Conservation (phyloP, 345 rosid genomes). For the Viola odorata region DNA sequence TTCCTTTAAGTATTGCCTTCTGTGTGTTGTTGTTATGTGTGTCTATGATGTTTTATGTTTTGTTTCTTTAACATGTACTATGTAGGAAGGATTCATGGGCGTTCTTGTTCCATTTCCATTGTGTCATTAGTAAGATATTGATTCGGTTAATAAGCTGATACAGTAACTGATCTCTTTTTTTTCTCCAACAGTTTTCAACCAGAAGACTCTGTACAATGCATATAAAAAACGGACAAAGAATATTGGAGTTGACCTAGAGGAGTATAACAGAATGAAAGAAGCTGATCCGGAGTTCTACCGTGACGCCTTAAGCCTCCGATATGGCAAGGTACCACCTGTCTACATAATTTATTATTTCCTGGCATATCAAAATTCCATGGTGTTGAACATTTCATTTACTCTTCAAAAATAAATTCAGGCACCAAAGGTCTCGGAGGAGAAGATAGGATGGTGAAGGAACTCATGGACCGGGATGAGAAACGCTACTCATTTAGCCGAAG, state of each 20-base stretch:
- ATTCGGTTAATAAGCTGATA: too few relatives aligned
- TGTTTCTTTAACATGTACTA: too few relatives aligned
- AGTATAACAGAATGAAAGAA: constrained; percentile 92
- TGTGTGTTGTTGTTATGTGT: neutral
- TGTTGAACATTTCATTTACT: too few relatives aligned
- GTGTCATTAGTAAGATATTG: neutral
- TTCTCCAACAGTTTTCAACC: constrained; percentile 65
- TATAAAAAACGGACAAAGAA: constrained; percentile 85
- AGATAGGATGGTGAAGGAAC: constrained; percentile 88
- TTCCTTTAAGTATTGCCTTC: neutral
- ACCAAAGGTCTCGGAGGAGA: constrained; percentile 69
- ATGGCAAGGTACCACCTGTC: constrained; percentile 60
- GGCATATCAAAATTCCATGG: too few relatives aligned
- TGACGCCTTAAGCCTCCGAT: constrained; percentile 85
- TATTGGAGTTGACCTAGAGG: constrained; percentile 64
- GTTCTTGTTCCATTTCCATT: too few relatives aligned
- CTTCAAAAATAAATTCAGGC: constrained; percentile 37
- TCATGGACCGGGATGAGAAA: constrained; percentile 68
- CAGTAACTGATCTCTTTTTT: constrained; percentile 9
- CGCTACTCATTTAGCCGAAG: constrained; percentile 79
- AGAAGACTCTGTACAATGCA: constrained; percentile 77
- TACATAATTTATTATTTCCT: too few relatives aligned
- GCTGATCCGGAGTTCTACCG: constrained; percentile 98
- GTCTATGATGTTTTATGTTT: too few relatives aligned
- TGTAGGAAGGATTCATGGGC: too few relatives aligned